Conservation (phyloP, 345 rosid species). For the Gynandropsis gynandra region DNA sequence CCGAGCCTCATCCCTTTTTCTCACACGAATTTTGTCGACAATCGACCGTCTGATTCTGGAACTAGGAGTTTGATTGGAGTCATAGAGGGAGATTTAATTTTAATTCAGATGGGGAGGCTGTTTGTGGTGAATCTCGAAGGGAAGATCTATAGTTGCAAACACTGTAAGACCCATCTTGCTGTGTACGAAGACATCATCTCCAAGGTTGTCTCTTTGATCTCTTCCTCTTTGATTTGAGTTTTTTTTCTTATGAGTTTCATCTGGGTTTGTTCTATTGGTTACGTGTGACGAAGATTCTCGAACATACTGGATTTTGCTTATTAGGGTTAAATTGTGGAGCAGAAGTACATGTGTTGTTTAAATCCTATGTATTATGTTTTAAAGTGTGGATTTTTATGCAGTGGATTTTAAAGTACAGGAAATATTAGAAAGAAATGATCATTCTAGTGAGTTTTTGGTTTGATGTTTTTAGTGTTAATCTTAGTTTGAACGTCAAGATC, state of each 20-base stretch:
- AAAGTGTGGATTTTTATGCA: no score
- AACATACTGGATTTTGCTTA: no score
- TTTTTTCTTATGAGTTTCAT: neutral
- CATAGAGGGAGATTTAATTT: neutral
- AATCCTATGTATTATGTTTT: no score
- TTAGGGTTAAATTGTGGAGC: no score
- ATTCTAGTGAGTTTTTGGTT: no score
- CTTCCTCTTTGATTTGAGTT: neutral
- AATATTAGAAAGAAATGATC: no score
- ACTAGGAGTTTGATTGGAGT: neutral
- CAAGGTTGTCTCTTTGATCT: slow-evolving; percentile 57
- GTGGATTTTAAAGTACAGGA: no score
- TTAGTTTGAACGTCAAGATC: no score
- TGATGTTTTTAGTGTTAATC: no score
- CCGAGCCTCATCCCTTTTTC: neutral
- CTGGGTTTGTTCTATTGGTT: slow-evolving; percentile 9
- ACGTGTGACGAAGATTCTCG: no score
- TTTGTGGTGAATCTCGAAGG: slow-evolving; percentile 87
- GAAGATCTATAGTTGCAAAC: slow-evolving; percentile 83
- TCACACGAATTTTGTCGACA: neutral
- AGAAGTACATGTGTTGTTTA: no score
- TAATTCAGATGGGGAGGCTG: slow-evolving; percentile 71
- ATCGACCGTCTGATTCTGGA: slow-evolving; percentile 11
- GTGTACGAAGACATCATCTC: slow-evolving; percentile 66
- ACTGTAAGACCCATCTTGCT: slow-evolving; percentile 92